phyloP scores from a whole-genome alignment of 78 protist species.

The Mantamonas sphyraenae region DNA sequence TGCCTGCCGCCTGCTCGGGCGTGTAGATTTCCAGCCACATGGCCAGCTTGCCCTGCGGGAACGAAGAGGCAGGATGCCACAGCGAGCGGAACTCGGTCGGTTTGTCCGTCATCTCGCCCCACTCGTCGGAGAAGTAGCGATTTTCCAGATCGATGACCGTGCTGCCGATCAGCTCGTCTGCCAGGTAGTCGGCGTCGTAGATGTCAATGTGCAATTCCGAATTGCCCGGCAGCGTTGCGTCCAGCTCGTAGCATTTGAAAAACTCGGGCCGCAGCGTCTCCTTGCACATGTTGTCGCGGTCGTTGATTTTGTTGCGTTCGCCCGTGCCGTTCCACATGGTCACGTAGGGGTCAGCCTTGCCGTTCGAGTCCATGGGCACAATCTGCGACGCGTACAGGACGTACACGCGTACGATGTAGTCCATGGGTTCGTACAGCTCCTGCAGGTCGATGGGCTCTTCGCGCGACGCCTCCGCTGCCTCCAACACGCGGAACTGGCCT shows the following conservation, averaged over 20 bases:
- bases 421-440: background rate
- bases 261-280: conserved; percentile 12
- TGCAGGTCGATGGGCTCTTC: background rate
- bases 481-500: background rate
- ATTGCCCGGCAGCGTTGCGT: conserved; percentile 1
- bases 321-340: background rate
- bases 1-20: conserved; percentile 6
- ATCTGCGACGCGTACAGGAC: background rate
- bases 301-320: background rate
- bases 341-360: conserved; percentile 16
- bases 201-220: conserved; percentile 1
- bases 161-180: conserved; percentile 12
- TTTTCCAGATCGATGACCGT: conserved; percentile 20
- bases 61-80: conserved; percentile 1
- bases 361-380: conserved; percentile 13
- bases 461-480: background rate
- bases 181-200: background rate
- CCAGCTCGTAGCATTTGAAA: conserved; percentile 5
- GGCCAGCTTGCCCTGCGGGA: conserved; percentile 17
- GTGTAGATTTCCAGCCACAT: conserved; percentile 17
- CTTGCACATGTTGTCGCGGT: conserved; percentile 3
- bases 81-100: conserved; percentile 11
- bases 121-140: conserved; percentile 1
- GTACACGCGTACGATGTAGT: conserved; percentile 10
- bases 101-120: conserved; percentile 2